These are phyloP conservation scores for Prunus fruticosa DNA, from an alignment of 306 rosid species.

Conservation along the genomic window DNA sequence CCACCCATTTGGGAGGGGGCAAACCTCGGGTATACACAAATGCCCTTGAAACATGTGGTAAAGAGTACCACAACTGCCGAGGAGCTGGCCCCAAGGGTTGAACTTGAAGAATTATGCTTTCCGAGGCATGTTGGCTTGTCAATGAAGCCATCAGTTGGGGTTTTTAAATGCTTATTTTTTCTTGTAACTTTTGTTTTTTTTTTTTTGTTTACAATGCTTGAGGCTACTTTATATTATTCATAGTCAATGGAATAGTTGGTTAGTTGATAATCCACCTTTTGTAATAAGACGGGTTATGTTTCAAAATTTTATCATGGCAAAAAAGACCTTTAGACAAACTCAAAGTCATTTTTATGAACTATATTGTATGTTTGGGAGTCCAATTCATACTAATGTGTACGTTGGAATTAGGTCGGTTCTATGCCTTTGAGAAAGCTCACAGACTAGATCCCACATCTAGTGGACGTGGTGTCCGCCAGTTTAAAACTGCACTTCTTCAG, in stretches of 20 bases:
- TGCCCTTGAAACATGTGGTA: too few species aligned
- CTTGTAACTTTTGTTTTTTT: not conserved
- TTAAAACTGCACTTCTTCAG: constrained; percentile 98
- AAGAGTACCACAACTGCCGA: too few species aligned
- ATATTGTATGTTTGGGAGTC: constrained; percentile 16
- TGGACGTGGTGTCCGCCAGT: constrained; percentile 98
- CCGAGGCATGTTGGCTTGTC: not conserved
- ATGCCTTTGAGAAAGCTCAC: constrained; percentile 98
- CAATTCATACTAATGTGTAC: constrained; percentile 17
- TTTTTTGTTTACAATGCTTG: not conserved
- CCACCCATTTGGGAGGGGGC: not conserved
- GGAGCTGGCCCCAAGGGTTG: too few species aligned
- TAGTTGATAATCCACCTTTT: too few species aligned
- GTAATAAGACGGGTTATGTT: not conserved
- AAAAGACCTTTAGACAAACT: not conserved
- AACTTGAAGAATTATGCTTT: not conserved
- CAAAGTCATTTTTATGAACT: not conserved
- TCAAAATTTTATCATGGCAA: not conserved
- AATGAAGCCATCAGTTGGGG: not conserved
- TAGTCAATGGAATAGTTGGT: too few species aligned
- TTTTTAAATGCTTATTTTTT: not conserved
- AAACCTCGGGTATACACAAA: not conserved
- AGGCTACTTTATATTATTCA: not conserved
- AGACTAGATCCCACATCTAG: constrained; percentile 86
- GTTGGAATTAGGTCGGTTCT: constrained; percentile 79